Conservation (phyloP, 2,329 filamentous ascomycete species). For the Ciborinia camelliae region DNA sequence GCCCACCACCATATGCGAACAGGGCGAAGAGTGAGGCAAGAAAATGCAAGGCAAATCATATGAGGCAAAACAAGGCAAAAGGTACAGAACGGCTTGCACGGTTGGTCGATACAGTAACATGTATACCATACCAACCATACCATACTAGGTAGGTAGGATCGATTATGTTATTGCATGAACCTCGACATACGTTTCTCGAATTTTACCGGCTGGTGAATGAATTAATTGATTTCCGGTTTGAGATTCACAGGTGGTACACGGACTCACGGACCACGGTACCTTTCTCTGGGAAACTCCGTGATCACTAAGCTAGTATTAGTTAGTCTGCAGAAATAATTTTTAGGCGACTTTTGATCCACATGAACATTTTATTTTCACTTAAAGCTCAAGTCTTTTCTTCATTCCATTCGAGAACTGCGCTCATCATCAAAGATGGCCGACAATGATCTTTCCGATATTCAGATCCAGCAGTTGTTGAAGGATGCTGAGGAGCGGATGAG, state of each 20-base stretch:
- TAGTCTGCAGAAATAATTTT: constrained; percentile 11
- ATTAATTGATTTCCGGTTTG: not conserved
- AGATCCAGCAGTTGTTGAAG: constrained; percentile 60
- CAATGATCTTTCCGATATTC: constrained; percentile 56
- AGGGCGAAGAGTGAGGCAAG: constrained; percentile 16
- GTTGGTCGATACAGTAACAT: not conserved
- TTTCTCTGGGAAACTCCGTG: not conserved
- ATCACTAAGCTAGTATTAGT: not conserved
- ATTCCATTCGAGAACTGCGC: not conserved
- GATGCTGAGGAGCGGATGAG: constrained; percentile 59
- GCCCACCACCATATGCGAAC: constrained; percentile 14
- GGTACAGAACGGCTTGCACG: not conserved
- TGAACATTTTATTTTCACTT: constrained; percentile 5
- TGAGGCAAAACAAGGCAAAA: constrained; percentile 3
- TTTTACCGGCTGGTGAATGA: not conserved
- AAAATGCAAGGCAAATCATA: not conserved
- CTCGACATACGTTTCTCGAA: not conserved
- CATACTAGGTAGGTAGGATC: not conserved
- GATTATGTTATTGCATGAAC: not conserved
- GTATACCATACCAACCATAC: no score
- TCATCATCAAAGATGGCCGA: constrained; percentile 30
- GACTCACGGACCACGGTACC: not conserved
- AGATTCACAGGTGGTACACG: not conserved
- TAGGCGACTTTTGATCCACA: constrained; percentile 17
- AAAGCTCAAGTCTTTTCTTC: constrained; percentile 2